Evolutionary conservation across 1,284 basidiomycete genomes (phyloP).

Genomic region (Marasmius tenuissimus): DNA sequence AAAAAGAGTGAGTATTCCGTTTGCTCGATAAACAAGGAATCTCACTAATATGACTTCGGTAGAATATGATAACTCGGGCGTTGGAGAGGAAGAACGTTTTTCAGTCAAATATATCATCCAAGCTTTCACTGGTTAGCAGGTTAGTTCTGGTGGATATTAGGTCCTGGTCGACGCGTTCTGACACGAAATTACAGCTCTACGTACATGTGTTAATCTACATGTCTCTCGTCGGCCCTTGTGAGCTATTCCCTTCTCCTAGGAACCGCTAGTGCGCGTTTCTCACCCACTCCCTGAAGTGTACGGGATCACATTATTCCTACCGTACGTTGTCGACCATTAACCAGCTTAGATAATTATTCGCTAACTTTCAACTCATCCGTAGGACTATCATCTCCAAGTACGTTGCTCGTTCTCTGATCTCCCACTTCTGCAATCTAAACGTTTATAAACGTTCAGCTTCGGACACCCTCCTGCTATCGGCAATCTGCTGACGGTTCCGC

Average conservation of each 20-base stretch:
- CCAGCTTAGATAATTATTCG: not conserved
- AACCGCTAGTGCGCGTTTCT: not conserved
- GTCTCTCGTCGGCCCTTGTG: conserved; percentile 58
- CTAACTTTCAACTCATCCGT: not conserved
- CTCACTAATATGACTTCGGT: not conserved
- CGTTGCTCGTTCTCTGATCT: conserved; percentile 13
- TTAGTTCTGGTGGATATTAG: conserved; percentile 20
- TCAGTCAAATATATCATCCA: conserved; percentile 50
- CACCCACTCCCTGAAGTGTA: conserved; percentile 8
- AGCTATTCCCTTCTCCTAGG: conserved; percentile 22
- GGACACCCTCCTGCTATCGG: conserved; percentile 56
- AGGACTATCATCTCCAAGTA: conserved; percentile 66
- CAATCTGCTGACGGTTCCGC: conserved; percentile 70
- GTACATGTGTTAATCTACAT: conserved; percentile 61
- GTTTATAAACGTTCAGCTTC: conserved; percentile 37
- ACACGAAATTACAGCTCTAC: conserved; percentile 38
- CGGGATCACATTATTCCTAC: conserved; percentile 39
- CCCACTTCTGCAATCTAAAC: not conserved
- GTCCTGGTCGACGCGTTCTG: not conserved
- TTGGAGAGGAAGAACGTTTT: conserved; percentile 66
- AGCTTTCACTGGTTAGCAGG: conserved; percentile 67
- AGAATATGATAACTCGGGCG: conserved; percentile 67
- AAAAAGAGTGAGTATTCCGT: conserved; percentile 49
- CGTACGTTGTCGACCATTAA: conserved; percentile 38
- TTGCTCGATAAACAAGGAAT: not conserved